A percentile compares a stretch with the other conserved stretches of the same genome.
Evolutionary conservation across 2,329 filamentous ascomycete species (phyloP).

Genomic region (Sphaerostilbella broomeana): DNA sequence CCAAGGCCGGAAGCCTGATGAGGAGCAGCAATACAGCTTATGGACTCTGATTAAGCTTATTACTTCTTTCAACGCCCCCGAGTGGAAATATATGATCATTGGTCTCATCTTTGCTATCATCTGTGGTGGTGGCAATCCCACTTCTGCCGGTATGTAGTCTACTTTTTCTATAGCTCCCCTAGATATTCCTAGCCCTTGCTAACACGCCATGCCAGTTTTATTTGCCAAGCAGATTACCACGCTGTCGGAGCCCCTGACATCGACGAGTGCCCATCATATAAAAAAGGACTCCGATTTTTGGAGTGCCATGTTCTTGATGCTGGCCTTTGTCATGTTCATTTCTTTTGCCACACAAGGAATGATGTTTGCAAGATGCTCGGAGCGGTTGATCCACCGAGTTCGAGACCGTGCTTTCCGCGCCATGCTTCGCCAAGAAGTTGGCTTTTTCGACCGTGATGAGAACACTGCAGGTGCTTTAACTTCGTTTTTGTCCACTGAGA

Average conservation of each 20-base stretch:
- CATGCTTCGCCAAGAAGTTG: constrained; percentile 87
- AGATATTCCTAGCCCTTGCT: neutral
- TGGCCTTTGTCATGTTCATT: constrained; percentile 67
- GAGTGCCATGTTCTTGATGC: constrained; percentile 82
- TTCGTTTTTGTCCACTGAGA: constrained; percentile 82
- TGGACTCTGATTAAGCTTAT: constrained; percentile 76
- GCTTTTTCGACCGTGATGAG: constrained; percentile 84
- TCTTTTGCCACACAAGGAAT: constrained; percentile 63
- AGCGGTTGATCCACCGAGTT: constrained; percentile 77
- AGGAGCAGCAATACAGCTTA: constrained; percentile 56
- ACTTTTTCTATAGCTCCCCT: neutral
- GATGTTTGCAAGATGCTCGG: constrained; percentile 76
- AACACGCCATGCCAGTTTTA: constrained; percentile 48
- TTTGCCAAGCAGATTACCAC: constrained; percentile 82
- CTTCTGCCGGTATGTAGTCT: constrained; percentile 23
- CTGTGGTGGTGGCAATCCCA: constrained; percentile 75
- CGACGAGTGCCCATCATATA: constrained; percentile 49
- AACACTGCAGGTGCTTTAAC: constrained; percentile 87
- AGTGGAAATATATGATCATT: constrained; percentile 64
- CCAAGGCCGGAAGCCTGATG: constrained; percentile 45
- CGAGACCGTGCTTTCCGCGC: constrained; percentile 76
- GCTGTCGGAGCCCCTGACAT: constrained; percentile 49
- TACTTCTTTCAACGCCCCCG: constrained; percentile 68
- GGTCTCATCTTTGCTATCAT: constrained; percentile 72
- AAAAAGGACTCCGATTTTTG: constrained; percentile 76